Evolutionary conservation across 257 asterid genomes (phyloP).

Genomic region (Solanum clarkiae): DNA sequence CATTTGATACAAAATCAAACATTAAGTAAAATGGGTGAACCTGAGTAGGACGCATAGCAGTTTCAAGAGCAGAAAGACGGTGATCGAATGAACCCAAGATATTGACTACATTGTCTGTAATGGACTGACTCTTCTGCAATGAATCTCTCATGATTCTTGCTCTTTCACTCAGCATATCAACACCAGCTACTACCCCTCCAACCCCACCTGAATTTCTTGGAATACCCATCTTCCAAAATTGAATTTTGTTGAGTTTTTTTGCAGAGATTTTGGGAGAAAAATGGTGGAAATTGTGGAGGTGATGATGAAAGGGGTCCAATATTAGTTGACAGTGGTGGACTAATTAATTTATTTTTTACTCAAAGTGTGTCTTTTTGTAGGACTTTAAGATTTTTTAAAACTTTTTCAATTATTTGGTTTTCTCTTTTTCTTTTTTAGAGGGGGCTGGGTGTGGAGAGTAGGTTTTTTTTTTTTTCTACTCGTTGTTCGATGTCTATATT

Average conservation of each 20-base stretch:
- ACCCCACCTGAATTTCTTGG: not conserved
- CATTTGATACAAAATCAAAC: not conserved
- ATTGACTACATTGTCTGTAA: constrained; percentile 27
- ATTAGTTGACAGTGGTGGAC: not conserved
- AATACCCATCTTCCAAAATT: constrained; percentile 12
- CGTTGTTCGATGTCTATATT: no score
- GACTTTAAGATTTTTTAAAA: no score
- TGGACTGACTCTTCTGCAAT: constrained; percentile 26
- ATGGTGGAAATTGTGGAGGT: not conserved
- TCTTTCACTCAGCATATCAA: constrained; percentile 26
- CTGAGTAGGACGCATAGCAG: constrained; percentile 44
- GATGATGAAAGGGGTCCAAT: not conserved
- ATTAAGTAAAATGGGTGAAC: not conserved
- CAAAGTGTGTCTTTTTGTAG: not conserved
- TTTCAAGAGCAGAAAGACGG: constrained; percentile 38
- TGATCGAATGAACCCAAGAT: constrained; percentile 34
- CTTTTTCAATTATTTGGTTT: no score
- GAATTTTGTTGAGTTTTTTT: not conserved
- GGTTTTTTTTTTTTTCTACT: not conserved
- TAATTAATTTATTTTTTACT: not conserved
- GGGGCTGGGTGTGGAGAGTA: no score
- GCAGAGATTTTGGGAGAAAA: not conserved
- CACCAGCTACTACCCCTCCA: not conserved
- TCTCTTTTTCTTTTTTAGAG: no score
- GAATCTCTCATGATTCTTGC: constrained; percentile 29